Conservation (phyloP, 148 eudicot species). For the Rhododendron molle region DNA sequence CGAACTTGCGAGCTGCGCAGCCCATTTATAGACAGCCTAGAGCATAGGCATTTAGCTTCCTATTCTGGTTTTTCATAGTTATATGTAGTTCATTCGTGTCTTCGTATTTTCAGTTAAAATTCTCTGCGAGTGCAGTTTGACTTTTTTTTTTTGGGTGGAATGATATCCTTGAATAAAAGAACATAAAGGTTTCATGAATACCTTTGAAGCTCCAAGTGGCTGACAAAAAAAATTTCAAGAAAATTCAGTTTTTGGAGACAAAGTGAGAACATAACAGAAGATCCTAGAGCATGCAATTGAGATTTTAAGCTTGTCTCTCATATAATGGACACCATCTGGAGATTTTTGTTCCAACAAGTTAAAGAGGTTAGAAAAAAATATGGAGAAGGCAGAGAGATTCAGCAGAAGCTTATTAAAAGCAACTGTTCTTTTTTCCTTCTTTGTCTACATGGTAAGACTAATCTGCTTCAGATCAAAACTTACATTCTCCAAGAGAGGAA, state of each 20-base stretch:
- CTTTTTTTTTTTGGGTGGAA: no score
- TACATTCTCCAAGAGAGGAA: neutral
- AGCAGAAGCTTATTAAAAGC: neutral
- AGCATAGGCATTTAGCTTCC: no score
- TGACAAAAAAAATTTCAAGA: neutral
- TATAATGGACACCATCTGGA: neutral
- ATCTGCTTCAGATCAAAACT: neutral
- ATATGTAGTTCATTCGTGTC: no score
- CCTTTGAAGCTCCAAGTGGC: no score
- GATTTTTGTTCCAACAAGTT: neutral
- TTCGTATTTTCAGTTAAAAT: no score
- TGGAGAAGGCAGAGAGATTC: neutral
- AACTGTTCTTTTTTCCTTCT: neutral
- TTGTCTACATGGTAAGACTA: neutral
- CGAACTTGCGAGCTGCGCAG: no score
- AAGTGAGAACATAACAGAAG: neutral
- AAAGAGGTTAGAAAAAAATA: neutral
- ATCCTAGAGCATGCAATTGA: neutral
- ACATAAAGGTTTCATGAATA: no score
- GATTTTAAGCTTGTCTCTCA: neutral
- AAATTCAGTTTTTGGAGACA: neutral
- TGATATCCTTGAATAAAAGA: no score
- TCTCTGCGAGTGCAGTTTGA: no score
- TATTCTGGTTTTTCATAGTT: no score
- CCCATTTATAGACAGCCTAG: no score